Percentiles rank a stretch among this genome's conserved stretches.
These are phyloP conservation scores for Rosa persica DNA, from an alignment of 306 rosid species.

Conservation along the genomic window DNA sequence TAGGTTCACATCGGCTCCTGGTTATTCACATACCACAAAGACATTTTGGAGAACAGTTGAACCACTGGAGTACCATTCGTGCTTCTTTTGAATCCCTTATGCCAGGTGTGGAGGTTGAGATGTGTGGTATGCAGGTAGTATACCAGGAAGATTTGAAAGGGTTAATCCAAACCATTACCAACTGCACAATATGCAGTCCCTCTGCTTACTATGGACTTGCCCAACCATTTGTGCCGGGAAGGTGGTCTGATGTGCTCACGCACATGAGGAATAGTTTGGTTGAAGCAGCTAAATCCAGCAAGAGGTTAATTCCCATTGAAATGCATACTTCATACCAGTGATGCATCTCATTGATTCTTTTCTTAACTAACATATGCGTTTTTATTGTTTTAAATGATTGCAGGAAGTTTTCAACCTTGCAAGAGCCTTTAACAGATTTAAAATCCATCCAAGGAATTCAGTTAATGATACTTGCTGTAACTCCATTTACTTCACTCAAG, in stretches of 20 bases:
- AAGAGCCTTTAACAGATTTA: background rate
- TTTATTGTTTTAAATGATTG: background rate
- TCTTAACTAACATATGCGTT: background rate
- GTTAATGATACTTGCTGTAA: background rate
- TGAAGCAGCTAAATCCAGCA: no score
- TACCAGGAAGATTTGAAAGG: no score
- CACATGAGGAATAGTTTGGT: no score
- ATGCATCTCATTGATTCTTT: no score
- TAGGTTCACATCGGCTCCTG: background rate
- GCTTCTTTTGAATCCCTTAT: background rate
- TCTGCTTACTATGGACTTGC: no score
- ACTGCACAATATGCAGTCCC: no score
- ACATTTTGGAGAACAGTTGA: background rate
- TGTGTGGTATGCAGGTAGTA: no score
- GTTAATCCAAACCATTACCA: no score
- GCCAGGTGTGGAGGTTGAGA: background rate
- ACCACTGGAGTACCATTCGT: slow-evolving; percentile 6
- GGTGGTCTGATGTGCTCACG: no score
- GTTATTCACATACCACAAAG: slow-evolving; percentile 4
- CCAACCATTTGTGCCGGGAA: no score
- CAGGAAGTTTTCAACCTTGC: background rate
- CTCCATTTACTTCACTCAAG: background rate
- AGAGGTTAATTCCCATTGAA: no score
- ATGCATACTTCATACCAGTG: no score
- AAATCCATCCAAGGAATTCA: background rate